phyloP scores from a whole-genome alignment of 441 rosid species.

The Adansonia madagascariensis region DNA sequence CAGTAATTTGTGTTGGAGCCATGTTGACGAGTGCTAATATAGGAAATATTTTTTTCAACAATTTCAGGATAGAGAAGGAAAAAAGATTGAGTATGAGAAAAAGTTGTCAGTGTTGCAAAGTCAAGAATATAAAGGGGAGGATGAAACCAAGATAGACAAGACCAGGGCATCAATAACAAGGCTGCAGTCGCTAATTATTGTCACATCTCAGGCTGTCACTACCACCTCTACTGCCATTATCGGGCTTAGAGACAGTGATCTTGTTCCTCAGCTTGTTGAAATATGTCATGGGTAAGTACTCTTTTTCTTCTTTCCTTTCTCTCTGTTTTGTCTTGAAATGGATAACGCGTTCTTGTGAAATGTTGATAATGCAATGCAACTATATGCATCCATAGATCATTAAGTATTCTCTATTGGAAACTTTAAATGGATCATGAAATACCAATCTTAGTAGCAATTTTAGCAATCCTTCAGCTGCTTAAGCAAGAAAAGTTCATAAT shows the following conservation, averaged over 20 bases:
- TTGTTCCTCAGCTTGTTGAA: constrained; percentile 85
- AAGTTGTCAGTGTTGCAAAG: constrained; percentile 81
- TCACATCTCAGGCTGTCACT: constrained; percentile 82
- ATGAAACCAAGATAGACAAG: constrained; percentile 78
- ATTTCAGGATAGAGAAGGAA: constrained; percentile 79
- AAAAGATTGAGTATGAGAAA: constrained; percentile 80
- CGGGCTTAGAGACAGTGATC: constrained; percentile 75
- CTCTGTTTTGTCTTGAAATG: background rate
- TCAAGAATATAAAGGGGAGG: constrained; percentile 86
- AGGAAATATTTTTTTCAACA: constrained; percentile 3
- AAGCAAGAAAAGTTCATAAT: background rate
- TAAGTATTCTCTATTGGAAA: background rate
- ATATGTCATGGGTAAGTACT: constrained; percentile 80
- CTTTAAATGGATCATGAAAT: background rate
- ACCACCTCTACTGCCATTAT: constrained; percentile 81
- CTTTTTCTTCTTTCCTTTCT: constrained; percentile 8
- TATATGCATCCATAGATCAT: background rate
- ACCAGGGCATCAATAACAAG: constrained; percentile 70
- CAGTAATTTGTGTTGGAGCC: background rate
- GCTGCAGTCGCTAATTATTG: constrained; percentile 71
- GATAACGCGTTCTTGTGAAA: background rate
- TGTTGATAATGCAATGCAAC: background rate
- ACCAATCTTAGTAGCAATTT: background rate
- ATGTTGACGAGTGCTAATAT: constrained; percentile 18
- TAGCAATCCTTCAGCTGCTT: background rate